These are phyloP conservation scores for Eimeria sp. DNA, from an alignment of 169 alveolate species.

Conservation along the genomic window DNA sequence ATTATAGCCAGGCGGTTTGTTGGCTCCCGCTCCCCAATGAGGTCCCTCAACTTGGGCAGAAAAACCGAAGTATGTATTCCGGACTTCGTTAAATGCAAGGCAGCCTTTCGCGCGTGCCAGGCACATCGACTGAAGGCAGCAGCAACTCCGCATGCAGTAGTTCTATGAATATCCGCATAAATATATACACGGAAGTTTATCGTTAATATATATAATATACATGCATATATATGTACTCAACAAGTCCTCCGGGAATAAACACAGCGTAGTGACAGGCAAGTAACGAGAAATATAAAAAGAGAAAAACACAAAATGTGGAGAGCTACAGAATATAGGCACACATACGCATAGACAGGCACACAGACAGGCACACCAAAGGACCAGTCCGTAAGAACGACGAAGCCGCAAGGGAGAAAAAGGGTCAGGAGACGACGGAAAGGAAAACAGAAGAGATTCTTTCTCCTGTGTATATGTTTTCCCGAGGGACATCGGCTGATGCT, in stretches of 20 bases:
- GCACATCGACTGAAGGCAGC: constrained; percentile 64
- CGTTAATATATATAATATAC: too few relatives aligned
- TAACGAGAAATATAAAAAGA: too few relatives aligned
- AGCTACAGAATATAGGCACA: neutral
- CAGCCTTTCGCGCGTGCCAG: constrained; percentile 56
- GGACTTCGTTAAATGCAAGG: constrained; percentile 48
- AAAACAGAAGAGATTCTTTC: neutral
- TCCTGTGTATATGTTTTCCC: neutral
- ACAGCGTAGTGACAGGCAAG: too few relatives aligned
- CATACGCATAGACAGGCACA: neutral
- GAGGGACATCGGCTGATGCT: neutral
- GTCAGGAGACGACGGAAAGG: neutral
- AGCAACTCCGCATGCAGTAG: neutral
- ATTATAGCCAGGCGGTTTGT: neutral
- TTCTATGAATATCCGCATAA: neutral
- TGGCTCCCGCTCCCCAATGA: constrained; percentile 49
- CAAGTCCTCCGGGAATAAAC: too few relatives aligned
- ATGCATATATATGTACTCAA: too few relatives aligned
- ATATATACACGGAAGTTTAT: neutral
- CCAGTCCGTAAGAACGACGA: neutral
- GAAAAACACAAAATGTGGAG: neutral
- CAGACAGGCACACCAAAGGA: neutral
- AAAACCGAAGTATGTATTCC: neutral
- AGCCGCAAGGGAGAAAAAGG: neutral
- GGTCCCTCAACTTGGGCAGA: constrained; percentile 56